Base-by-base conservation (phyloP, 805 yeast genomes). In the Starmerella bombicola region DNA sequence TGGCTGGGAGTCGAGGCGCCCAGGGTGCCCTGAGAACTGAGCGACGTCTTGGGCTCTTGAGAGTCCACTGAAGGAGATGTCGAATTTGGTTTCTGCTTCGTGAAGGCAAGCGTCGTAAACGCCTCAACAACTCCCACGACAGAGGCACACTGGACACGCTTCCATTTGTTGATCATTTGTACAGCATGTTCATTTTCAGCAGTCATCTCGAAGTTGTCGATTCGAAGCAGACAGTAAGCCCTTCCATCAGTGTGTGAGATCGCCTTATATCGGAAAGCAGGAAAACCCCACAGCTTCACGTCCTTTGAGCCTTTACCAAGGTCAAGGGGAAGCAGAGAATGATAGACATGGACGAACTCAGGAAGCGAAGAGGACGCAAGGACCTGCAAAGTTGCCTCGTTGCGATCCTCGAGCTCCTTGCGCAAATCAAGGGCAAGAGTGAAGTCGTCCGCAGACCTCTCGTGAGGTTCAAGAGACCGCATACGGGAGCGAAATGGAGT, bases 281-380 rank as follows among this genome's bases (percentile, higher is more conserved):
- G 65, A 43, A 71, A 69, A 1, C 79, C 75, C 63, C 73, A 74
- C n/a, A 45, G 25, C 15, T 12, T 23, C 28, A 62, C 55, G n/a
- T 43, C 52, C 29, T 38, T 36, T 8, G 33, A 28, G 19, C 49
- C 50, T 7, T 30, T 25, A 17, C 47, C 45, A 19, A 45, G 60
- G 57, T 84, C 95, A 31, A 88, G 66, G 3, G 95, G 95, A 23
- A 78, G 85, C 43, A 88, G 67, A 17, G 91, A 78, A 60, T 83
- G 93, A 61, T 85, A 88, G 19, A 70, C 74, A 40, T 77, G 78
- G n/a, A 91, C 81, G 50, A 73, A 71, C 28, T 78, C 80, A 0
- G 97, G 85, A 53, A 86, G 56, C 46, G 66, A 60, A 40, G 77
- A 58, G 54, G 71, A 70, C 49, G 73, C 67, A 30, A 84, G 63